These are phyloP conservation scores for Neurospora hispaniola DNA, from an alignment of 495 filamentous ascomycete genomes.

Conservation along the genomic window DNA sequence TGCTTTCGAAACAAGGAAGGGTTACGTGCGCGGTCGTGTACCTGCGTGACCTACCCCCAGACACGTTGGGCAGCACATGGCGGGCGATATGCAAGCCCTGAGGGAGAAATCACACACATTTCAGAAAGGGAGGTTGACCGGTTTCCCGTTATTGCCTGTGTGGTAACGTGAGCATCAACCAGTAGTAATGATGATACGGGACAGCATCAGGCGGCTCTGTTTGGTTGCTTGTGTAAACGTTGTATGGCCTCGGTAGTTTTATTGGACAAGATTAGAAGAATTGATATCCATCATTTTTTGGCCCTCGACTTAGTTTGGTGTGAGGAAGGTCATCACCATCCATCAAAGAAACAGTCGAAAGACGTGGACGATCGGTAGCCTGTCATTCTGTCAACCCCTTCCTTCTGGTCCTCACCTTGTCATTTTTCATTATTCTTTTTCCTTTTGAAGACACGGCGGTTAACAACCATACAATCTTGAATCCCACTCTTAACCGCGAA, in stretches of 20 bases:
- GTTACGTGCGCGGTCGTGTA: background rate
- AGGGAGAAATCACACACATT: background rate
- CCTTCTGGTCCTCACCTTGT: background rate
- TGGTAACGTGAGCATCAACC: background rate
- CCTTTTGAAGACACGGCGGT: background rate
- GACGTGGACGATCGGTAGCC: background rate
- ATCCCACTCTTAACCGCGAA: background rate
- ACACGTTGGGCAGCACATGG: background rate
- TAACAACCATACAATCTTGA: background rate
- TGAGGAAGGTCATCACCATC: background rate
- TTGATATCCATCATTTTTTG: background rate
- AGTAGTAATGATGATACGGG: background rate
- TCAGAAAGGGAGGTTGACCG: background rate
- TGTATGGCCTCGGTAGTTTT: background rate
- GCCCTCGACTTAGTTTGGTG: background rate
- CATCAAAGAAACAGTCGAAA: background rate
- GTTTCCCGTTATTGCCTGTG: background rate
- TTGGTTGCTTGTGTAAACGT: background rate
- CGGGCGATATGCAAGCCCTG: background rate
- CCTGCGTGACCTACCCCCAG: background rate
- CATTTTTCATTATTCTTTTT: background rate
- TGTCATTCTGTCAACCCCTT: background rate
- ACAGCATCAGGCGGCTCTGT: background rate
- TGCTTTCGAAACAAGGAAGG: background rate
- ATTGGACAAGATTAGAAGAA: background rate